A percentile compares a stretch with the other conserved stretches of the same genome.
Conservation (phyloP, 768 basidiomycete genomes). For the Lactarius hengduanensis region DNA sequence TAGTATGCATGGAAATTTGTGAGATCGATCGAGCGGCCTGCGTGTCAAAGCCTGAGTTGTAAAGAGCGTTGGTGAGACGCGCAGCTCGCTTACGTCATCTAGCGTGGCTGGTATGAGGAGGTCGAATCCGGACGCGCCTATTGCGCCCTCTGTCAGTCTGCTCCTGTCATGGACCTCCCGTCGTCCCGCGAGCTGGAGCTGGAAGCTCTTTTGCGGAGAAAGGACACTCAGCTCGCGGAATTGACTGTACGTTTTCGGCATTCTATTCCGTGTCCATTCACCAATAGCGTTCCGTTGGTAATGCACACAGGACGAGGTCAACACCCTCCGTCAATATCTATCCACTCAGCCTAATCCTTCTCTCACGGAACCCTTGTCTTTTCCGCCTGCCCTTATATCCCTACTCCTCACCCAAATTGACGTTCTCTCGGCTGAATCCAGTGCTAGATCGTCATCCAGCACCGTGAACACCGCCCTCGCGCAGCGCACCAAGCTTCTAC, state of each 20-base stretch:
- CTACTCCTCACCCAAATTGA: slow-evolving; percentile 67
- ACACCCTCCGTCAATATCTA: slow-evolving; percentile 64
- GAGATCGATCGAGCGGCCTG: not conserved
- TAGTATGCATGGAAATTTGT: not conserved
- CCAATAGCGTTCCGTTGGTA: slow-evolving; percentile 21
- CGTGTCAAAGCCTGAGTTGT: too few relatives aligned
- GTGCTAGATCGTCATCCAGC: slow-evolving; percentile 38
- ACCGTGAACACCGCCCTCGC: slow-evolving; percentile 73
- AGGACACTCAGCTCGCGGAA: slow-evolving; percentile 69
- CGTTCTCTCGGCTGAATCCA: slow-evolving; percentile 37
- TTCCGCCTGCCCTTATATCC: slow-evolving; percentile 70
- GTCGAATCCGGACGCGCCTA: slow-evolving; percentile 21
- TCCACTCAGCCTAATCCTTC: slow-evolving; percentile 58
- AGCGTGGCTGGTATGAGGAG: slow-evolving; percentile 12
- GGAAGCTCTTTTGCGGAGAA: slow-evolving; percentile 71
- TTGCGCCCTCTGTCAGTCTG: slow-evolving; percentile 24
- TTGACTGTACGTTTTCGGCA: slow-evolving; percentile 57
- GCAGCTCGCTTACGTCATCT: slow-evolving; percentile 20
- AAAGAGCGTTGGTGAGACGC: not conserved
- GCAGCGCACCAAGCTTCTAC: slow-evolving; percentile 67
- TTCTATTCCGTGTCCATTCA: slow-evolving; percentile 1
- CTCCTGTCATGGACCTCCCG: slow-evolving; percentile 60
- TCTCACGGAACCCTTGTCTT: slow-evolving; percentile 58
- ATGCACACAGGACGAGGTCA: slow-evolving; percentile 70
- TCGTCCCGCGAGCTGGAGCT: slow-evolving; percentile 77